Evolutionary conservation across 1,139 yeast genomes (phyloP), one percentile per base, ranked within the genome.

Genomic region (Zygoascus hellenicus): DNA sequence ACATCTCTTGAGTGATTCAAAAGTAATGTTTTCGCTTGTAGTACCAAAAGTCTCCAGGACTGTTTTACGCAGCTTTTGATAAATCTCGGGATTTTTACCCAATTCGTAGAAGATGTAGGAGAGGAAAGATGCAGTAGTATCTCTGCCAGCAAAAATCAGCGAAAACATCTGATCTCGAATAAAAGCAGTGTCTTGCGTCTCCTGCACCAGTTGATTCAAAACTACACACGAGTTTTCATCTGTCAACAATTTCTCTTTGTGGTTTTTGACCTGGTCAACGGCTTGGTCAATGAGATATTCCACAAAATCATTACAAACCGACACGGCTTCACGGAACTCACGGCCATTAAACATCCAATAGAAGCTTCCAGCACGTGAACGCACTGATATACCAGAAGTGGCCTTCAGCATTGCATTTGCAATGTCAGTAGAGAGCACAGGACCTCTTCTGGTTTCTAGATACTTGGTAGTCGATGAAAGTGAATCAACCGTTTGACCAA

Each of bases 121-220:
- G 47, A 78, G 69, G 40, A 76, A 64, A 2, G 77, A 75, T 1
- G 82, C 81, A 14, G 82, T 78, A 41, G 83, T 77, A 58, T 77
- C 81, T 58, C 81, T 67, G 15, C 80, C 81, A 22, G 81, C 81
- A 26, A 77, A 63, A 49, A 77, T 62, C 52, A 77, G 73, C 54
- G 75, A 76, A 54, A 77, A 64, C 35, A 74, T 67, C 59, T 77
- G 80, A 55, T 76, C 78, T 44, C 78, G 69, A 54, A 77, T 69
- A n/a, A 71, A 66, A 33, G 55, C 61, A 6, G 76, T 77, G 57
- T 77, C 72, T 48, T 72, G 67, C 1, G 81, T 75, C 53, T 74
- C 74, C 56, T 75, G 73, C 32, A 66, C 75, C 53, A 77, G 68
- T 54, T 75, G 80, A 51, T 72, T 72, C 53, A 77, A 67, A 58